Evolutionary conservation across 1,139 yeast genomes (phyloP).

Genomic region (Geotrichum carabidarum): DNA sequence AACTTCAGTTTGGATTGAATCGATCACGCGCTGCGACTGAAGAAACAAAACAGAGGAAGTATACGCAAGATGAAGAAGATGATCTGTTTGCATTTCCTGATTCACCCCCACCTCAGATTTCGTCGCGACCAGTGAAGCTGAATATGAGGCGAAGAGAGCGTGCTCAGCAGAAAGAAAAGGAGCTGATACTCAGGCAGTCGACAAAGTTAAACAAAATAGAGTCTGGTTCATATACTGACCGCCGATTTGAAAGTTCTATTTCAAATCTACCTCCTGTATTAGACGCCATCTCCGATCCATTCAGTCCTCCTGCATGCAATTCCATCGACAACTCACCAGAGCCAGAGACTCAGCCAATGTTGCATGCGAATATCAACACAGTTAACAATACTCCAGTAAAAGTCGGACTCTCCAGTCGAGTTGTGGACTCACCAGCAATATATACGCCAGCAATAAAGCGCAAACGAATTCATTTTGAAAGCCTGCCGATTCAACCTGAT

Average conservation of each 20-base stretch:
- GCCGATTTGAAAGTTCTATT: neutral
- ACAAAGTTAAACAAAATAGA: neutral
- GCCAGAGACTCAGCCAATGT: conserved; percentile 3
- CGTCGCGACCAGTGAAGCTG: neutral
- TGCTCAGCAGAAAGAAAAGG: conserved; percentile 7
- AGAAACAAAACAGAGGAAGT: no score
- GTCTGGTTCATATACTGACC: neutral
- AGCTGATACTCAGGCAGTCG: conserved; percentile 5
- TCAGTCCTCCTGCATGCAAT: conserved; percentile 12
- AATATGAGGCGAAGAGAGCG: conserved; percentile 11
- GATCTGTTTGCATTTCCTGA: conserved; percentile 16
- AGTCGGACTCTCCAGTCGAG: no score
- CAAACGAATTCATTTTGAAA: neutral
- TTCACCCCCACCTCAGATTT: conserved; percentile 8
- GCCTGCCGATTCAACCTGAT: neutral
- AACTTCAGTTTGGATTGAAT: no score
- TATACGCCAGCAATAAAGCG: neutral
- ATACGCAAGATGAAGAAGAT: conserved; percentile 1
- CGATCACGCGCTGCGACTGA: no score
- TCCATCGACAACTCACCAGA: conserved; percentile 15
- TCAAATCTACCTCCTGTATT: neutral
- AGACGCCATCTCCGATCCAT: neutral
- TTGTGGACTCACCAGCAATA: neutral
- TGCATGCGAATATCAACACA: neutral
- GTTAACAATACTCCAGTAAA: no score